A percentile compares a stretch with the other conserved stretches of the same genome.
Conservation (phyloP, 805 yeast species). For the Jamesozyma gamospora region DNA sequence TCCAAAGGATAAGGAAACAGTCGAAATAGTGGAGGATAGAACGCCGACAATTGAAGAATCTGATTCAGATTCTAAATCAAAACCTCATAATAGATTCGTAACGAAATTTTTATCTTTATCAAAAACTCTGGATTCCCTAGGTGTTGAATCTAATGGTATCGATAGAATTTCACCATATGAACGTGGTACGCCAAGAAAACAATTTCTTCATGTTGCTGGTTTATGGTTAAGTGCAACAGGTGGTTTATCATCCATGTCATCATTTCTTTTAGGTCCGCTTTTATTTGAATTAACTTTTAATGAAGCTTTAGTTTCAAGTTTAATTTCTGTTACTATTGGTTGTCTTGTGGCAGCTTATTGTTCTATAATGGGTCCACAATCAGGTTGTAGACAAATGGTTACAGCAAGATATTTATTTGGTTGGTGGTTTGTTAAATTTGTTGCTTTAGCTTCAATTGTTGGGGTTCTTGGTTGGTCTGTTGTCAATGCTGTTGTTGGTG, state of each 20-base stretch:
- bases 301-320: conserved; percentile 53
- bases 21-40: background rate
- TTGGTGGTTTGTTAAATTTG: conserved; percentile 72
- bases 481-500: conserved; percentile 82
- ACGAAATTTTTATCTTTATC: conserved; percentile 26
- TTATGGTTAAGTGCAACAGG: conserved; percentile 83
- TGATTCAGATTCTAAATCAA: background rate
- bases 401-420: conserved; percentile 74
- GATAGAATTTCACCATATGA: conserved; percentile 64
- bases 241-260: conserved; percentile 82
- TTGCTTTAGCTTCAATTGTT: conserved; percentile 57
- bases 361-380: conserved; percentile 79
- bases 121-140: conserved; percentile 39
- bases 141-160: conserved; percentile 74
- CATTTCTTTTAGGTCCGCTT: conserved; percentile 67
- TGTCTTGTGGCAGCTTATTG: conserved; percentile 74
- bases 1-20: too few relatives aligned
- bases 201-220: conserved; percentile 45
- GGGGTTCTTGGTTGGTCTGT: conserved; percentile 93
- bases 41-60: background rate
- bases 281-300: conserved; percentile 59
- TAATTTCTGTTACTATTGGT: conserved; percentile 57
- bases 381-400: conserved; percentile 86
- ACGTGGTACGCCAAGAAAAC: conserved; percentile 35
- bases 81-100: background rate